Evolutionary conservation across 2,329 filamentous ascomycete species (phyloP).

Genomic region (Capronia epimyces): DNA sequence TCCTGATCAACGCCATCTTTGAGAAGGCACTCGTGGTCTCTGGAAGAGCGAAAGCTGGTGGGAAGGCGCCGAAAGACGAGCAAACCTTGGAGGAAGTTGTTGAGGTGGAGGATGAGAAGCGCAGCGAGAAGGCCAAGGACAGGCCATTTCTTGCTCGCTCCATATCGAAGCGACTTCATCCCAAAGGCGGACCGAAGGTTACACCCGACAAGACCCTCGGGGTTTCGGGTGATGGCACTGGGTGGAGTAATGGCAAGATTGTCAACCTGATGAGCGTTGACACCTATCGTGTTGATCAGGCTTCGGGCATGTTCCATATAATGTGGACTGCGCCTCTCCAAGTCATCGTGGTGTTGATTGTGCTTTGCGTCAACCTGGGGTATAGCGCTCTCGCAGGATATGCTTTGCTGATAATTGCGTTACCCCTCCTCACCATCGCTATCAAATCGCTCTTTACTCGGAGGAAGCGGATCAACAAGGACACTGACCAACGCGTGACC

Average conservation of each 20-base stretch:
- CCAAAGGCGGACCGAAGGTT: constrained; percentile 33
- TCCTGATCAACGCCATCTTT: constrained; percentile 80
- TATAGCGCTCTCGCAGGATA: constrained; percentile 90
- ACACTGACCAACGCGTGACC: constrained; percentile 87
- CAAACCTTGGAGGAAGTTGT: constrained; percentile 48
- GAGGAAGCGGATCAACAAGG: constrained; percentile 77
- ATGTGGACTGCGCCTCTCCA: constrained; percentile 80
- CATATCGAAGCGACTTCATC: constrained; percentile 40
- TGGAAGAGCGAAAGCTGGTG: constrained; percentile 79
- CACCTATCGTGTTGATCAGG: constrained; percentile 85
- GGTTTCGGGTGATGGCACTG: constrained; percentile 63
- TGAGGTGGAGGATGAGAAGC: constrained; percentile 41
- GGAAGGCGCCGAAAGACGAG: constrained; percentile 47
- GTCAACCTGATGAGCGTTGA: constrained; percentile 94
- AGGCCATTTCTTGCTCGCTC: constrained; percentile 20
- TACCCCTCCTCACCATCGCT: constrained; percentile 70
- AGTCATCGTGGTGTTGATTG: constrained; percentile 68
- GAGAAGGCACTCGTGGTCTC: constrained; percentile 89
- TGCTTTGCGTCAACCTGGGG: constrained; percentile 79
- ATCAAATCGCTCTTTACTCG: constrained; percentile 72
- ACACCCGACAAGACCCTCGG: constrained; percentile 43
- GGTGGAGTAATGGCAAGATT: constrained; percentile 89
- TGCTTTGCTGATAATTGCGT: constrained; percentile 68
- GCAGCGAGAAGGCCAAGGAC: constrained; percentile 36
- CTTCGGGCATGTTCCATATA: constrained; percentile 83